Base-by-base conservation (phyloP, 495 filamentous ascomycete species). In the Aspergillus ostianus region DNA sequence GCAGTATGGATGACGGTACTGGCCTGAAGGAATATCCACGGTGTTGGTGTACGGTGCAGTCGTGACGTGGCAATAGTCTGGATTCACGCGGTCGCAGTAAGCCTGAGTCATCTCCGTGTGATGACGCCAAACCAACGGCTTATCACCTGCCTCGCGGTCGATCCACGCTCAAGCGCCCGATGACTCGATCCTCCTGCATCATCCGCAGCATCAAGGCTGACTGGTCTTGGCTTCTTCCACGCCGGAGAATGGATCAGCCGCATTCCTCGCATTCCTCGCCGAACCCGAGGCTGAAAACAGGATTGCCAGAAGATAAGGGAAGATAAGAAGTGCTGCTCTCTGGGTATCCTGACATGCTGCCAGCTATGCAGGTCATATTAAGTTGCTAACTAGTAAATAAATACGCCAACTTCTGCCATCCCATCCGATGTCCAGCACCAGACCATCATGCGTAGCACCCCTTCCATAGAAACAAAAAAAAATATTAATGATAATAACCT, bases 381-480 rank as follows among this genome's bases (percentile, higher is more conserved):
- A 41, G 9, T 41, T 3, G 6, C 7, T 32, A 32, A 41, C 1
- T 41, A 41, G 13, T 41, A 41, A 41, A 41, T 41, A 41, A 13
- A 1, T 27, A 5, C 30, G 30, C 7, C 50, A 19, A 47, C 23
- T 53, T 50, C 41, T 1, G 29, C 17, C 23, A n/a, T 47, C 29
- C 51, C 19, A n/a, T 49, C 58, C 56, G 56, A 56, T 50, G 57
- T 63, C 67, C 66, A 70, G 67, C 66, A 68, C 67, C 51, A 26
- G 21, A 57, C 54, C 47, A 60, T 56, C 52, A 29, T 51, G 36
- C 47, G 47, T 26, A 13, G 13, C 18, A 32, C 15, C 36, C 3
- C 36, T 41, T 13, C 36, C 36, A 41, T 41, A 41, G 36, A 41
- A 15, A n/a, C n/a, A n/a, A 32, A 32, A 18, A 2, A 48, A 26